These are phyloP conservation scores for Acer campestre DNA, from an alignment of 345 rosid genomes.

Conservation along the genomic window DNA sequence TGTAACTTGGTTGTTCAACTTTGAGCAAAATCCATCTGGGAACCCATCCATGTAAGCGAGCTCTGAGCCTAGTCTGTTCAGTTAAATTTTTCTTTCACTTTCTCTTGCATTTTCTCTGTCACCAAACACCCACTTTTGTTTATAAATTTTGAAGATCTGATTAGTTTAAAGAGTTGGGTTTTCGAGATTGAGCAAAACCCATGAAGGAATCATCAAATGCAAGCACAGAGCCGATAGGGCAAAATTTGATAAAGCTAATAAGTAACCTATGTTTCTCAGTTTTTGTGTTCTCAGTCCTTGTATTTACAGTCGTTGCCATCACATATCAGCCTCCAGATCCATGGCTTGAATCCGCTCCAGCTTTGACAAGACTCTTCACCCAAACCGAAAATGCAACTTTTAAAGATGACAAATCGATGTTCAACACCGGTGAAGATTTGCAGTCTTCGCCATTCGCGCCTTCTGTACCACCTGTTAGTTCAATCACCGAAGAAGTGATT, in stretches of 20 bases:
- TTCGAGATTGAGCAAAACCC: neutral
- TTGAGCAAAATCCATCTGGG: neutral
- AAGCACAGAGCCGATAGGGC: conserved; percentile 71
- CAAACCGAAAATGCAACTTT: conserved; percentile 77
- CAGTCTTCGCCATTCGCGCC: conserved; percentile 25
- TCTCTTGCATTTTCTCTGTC: conserved; percentile 5
- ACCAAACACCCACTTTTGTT: neutral
- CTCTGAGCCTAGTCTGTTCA: neutral
- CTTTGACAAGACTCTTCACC: conserved; percentile 73
- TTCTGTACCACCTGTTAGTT: conserved; percentile 23
- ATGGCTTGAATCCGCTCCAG: conserved; percentile 93
- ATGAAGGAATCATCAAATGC: conserved; percentile 71
- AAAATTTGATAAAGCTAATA: conserved; percentile 74
- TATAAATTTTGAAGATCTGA: conserved; percentile 16
- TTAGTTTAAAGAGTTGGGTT: conserved; percentile 3
- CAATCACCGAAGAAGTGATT: conserved; percentile 52
- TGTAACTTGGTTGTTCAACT: neutral
- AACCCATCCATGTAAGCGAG: neutral
- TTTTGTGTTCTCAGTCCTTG: conserved; percentile 80
- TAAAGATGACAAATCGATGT: conserved; percentile 62
- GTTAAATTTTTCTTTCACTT: neutral
- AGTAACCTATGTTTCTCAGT: conserved; percentile 95
- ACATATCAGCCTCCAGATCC: conserved; percentile 98
- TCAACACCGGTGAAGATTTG: conserved; percentile 87
- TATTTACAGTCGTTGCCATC: conserved; percentile 79